These are phyloP conservation scores for Crucihimalaya himalaica DNA, from an alignment of 345 rosid genomes.

Conservation along the genomic window DNA sequence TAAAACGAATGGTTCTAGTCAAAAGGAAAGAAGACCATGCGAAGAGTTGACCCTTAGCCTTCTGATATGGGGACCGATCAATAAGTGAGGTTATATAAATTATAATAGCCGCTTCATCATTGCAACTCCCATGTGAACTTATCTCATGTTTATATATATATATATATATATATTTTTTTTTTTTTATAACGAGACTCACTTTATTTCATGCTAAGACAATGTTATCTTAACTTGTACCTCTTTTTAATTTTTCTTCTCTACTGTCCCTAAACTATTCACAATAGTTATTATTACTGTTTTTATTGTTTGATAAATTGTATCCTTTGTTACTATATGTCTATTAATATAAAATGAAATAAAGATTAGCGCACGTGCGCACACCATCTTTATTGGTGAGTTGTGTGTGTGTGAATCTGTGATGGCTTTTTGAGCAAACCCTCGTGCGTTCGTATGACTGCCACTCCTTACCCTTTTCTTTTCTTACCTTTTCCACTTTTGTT, in stretches of 20 bases:
- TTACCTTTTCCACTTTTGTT: slow-evolving; percentile 8
- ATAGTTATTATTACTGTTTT: neutral
- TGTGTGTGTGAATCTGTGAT: slow-evolving; percentile 26
- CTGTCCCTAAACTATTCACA: neutral
- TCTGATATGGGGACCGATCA: slow-evolving; percentile 28
- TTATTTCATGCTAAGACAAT: neutral
- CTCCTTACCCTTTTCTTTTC: slow-evolving; percentile 17
- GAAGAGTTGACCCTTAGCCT: slow-evolving; percentile 34
- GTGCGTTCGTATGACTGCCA: slow-evolving; percentile 42
- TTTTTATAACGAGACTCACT: neutral
- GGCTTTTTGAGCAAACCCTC: slow-evolving; percentile 49
- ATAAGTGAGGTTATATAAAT: slow-evolving; percentile 17
- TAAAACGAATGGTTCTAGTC: slow-evolving; percentile 12
- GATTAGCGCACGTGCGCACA: slow-evolving; percentile 59
- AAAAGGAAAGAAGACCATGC: neutral
- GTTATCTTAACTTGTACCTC: neutral
- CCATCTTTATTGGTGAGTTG: slow-evolving; percentile 29
- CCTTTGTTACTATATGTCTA: neutral
- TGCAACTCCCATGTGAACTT: slow-evolving; percentile 33
- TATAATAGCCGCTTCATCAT: slow-evolving; percentile 33
- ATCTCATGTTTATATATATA: neutral
- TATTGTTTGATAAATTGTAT: neutral
- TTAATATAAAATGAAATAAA: neutral
- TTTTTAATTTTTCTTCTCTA: neutral
- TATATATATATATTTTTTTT: neutral